phyloP scores from a whole-genome alignment of 192 early-diverging fungal species.

The Spinellus fusiger region DNA sequence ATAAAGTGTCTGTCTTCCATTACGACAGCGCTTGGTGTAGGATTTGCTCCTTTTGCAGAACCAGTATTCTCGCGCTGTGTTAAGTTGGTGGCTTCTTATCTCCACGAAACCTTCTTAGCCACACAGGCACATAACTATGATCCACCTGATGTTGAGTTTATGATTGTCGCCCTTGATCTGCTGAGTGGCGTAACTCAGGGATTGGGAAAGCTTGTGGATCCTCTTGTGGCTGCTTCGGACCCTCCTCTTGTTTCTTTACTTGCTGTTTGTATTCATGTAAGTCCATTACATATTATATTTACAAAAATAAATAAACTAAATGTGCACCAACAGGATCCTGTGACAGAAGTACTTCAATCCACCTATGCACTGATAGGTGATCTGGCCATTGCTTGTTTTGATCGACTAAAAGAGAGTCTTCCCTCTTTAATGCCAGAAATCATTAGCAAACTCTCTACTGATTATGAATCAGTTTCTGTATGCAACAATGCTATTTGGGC shows the following conservation, averaged over 20 bases:
- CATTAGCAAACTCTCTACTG: neutral
- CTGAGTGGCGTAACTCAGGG: conserved; percentile 91
- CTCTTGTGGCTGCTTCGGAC: conserved; percentile 63
- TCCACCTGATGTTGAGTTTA: conserved; percentile 87
- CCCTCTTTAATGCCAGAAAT: neutral
- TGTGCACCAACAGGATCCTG: neutral
- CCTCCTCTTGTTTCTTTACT: conserved; percentile 69
- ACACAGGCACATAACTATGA: conserved; percentile 44
- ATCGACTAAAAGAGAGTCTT: neutral
- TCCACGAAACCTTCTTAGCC: conserved; percentile 55
- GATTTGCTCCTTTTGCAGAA: conserved; percentile 81
- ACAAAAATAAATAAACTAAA: neutral
- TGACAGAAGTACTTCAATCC: conserved; percentile 8
- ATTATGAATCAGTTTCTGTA: conserved; percentile 31
- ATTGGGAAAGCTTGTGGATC: conserved; percentile 66
- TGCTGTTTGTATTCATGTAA: conserved; percentile 74
- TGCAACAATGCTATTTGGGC: conserved; percentile 99
- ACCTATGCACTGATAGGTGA: conserved; percentile 17
- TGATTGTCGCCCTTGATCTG: conserved; percentile 92
- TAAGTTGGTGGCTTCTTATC: conserved; percentile 71
- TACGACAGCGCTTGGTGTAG: conserved; percentile 79
- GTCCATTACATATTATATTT: conserved; percentile 6
- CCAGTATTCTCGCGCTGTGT: conserved; percentile 87
- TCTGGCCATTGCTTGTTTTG: conserved; percentile 12
- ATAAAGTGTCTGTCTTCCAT: conserved; percentile 31